Conservation (phyloP, 2,329 filamentous ascomycete genomes). For the Sarocladium strictum region DNA sequence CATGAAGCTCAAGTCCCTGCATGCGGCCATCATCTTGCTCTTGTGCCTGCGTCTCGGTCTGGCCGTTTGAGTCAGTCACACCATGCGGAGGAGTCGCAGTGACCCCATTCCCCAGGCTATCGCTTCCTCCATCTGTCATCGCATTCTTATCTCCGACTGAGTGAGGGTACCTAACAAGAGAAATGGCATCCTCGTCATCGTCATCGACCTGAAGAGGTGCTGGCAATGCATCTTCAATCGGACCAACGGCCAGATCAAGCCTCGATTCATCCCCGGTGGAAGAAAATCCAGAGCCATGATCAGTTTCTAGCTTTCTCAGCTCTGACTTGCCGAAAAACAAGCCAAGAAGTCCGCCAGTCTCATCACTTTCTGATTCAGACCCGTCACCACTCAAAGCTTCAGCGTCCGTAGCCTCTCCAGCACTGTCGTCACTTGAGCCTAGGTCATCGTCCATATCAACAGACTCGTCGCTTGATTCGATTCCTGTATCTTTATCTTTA, state of each 20-base stretch:
- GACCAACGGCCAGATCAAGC: conserved; percentile 11
- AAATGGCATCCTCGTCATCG: conserved; percentile 27
- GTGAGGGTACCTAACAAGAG: conserved; percentile 23
- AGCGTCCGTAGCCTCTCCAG: conserved; percentile 31
- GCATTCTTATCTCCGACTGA: conserved; percentile 11
- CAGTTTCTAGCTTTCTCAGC: conserved; percentile 43
- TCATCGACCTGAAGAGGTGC: conserved; percentile 16
- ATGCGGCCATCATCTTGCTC: not conserved
- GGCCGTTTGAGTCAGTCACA: not conserved
- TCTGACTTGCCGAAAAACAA: conserved; percentile 56
- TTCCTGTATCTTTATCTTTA: conserved; percentile 15
- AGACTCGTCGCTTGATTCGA: conserved; percentile 58
- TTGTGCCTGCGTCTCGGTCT: conserved; percentile 10
- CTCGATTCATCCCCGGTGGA: conserved; percentile 20
- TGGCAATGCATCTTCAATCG: not conserved
- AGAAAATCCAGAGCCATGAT: conserved; percentile 21
- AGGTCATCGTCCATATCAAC: conserved; percentile 64
- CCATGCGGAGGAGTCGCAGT: not conserved
- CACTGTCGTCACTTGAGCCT: conserved; percentile 43
- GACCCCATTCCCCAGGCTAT: conserved; percentile 8
- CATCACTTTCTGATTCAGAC: conserved; percentile 34
- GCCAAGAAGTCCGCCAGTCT: conserved; percentile 45
- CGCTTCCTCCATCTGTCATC: not conserved
- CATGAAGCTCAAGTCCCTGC: no score
- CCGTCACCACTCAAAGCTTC: conserved; percentile 24